These are phyloP conservation scores for Penstemon barbatus DNA, from an alignment of 257 asterid genomes.

Conservation along the genomic window DNA sequence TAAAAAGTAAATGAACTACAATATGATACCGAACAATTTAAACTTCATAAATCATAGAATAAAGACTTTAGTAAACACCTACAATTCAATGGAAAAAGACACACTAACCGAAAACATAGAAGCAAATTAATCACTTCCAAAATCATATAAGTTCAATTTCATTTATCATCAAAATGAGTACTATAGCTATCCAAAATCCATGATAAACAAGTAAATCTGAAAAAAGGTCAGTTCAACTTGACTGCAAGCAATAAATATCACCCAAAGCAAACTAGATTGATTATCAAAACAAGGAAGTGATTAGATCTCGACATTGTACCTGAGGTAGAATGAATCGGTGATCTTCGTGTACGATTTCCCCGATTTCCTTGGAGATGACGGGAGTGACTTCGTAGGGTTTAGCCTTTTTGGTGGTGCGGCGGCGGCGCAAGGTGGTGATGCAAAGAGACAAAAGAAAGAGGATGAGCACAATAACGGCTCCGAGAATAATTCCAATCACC, in stretches of 20 bases:
- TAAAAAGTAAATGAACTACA: slow-evolving; percentile 10
- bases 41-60: too few species aligned
- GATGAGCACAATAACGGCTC: slow-evolving; percentile 75
- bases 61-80: too few species aligned
- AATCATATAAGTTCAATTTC: too few species aligned
- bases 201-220: neutral
- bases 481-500: slow-evolving; percentile 81
- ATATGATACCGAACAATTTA: too few species aligned
- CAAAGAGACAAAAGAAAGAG: slow-evolving; percentile 77
- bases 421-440: slow-evolving; percentile 72
- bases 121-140: too few species aligned
- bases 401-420: slow-evolving; percentile 29
- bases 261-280: neutral
- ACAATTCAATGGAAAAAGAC: too few species aligned
- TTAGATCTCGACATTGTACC: slow-evolving; percentile 33
- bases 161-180: neutral
- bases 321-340: slow-evolving; percentile 61
- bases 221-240: neutral
- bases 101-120: too few species aligned
- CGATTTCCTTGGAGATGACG: slow-evolving; percentile 72
- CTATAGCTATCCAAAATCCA: neutral
- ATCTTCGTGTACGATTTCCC: slow-evolving; percentile 67
- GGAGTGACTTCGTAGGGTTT: slow-evolving; percentile 51
- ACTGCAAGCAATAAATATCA: neutral
- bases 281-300: neutral